Base-by-base conservation (phyloP, 2,329 filamentous ascomycete genomes). In the Keithomyces neogunnii region DNA sequence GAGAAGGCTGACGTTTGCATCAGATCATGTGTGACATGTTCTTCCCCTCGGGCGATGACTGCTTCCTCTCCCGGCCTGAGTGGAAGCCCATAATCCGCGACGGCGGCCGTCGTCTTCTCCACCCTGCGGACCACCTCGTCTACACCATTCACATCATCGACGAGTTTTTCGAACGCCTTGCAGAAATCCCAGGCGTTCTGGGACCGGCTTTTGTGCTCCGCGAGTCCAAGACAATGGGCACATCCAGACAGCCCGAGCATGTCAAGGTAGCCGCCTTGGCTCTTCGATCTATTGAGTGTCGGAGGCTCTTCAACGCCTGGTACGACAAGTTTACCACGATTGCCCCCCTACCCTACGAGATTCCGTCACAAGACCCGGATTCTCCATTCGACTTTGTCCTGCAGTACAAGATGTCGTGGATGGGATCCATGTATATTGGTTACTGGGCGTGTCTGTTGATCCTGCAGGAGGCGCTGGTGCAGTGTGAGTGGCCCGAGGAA, bases 361-460 rank as follows among this genome's bases (percentile, higher is more conserved):
- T 61, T 30, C 58, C 61, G 1, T 60, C 64, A 4, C 31, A 55
- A 33, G 63, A 67, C 47, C 62, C 65, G 8, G 51, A 54, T 11
- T 67, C 69, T 5, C 56, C 65, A 4, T 71, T 66, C 48, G 51
- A 62, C 31, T 64, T 57, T 3, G 57, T 72, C 4, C 57, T 72
- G 11, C 51, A 56, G 28, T 68, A 66, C 50, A 49, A 57, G 30
- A 59, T 62, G 31, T 54, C 58, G 2, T 70, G 68, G 65, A 59
- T 63, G 9, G 69, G 68, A 2, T 57, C 66, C 32, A 55, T 72
- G 48, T 61, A 64, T 43, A 58, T 71, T 54, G 62, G 60, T 26
- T 70, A 67, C 53, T 69, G 69, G 66, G 66, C 69, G 5, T 67
- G 63, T 38, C 59, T 69, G 58, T 58, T 72, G n/a, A 66, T 73